phyloP scores from a whole-genome alignment of 108 stramenopile species.

The Skeletonema tropicum region DNA sequence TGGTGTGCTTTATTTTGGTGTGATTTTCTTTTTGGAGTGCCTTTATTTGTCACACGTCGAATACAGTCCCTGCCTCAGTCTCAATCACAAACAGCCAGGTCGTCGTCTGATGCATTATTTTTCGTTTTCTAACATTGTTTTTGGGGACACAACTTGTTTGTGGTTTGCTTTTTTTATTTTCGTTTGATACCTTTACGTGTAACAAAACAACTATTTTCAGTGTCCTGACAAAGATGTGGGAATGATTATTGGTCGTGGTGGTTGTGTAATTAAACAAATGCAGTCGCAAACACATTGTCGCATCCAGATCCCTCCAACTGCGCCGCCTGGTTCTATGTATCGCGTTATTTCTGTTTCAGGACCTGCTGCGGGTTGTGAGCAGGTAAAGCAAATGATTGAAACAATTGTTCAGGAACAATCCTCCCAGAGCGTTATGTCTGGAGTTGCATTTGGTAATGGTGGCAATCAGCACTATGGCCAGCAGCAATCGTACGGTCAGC shows the following conservation, averaged over 20 bases:
- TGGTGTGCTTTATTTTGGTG: not conserved
- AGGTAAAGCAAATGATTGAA: slow-evolving; percentile 77
- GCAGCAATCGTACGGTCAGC: slow-evolving; percentile 49
- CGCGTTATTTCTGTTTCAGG: slow-evolving; percentile 85
- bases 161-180: slow-evolving; percentile 7
- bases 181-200: not conserved
- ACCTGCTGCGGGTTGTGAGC: slow-evolving; percentile 66
- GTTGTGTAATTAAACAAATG: slow-evolving; percentile 89
- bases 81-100: not conserved
- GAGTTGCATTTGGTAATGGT: slow-evolving; percentile 51
- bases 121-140: slow-evolving; percentile 7
- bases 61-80: not conserved
- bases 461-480: slow-evolving; percentile 52
- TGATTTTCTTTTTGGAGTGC: slow-evolving; percentile 10
- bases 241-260: slow-evolving; percentile 85
- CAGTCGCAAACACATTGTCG: slow-evolving; percentile 75
- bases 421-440: slow-evolving; percentile 77
- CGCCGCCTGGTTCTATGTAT: slow-evolving; percentile 72
- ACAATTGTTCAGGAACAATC: slow-evolving; percentile 83
- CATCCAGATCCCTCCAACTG: slow-evolving; percentile 85
- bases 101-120: not conserved
- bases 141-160: slow-evolving; percentile 16
- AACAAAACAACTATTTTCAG: slow-evolving; percentile 23
- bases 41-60: slow-evolving; percentile 2
- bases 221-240: slow-evolving; percentile 89